A percentile compares a stretch with the other conserved stretches of the same genome.
These are phyloP conservation scores for Paulownia fortunei DNA, from an alignment of 257 asterid species.

Conservation along the genomic window DNA sequence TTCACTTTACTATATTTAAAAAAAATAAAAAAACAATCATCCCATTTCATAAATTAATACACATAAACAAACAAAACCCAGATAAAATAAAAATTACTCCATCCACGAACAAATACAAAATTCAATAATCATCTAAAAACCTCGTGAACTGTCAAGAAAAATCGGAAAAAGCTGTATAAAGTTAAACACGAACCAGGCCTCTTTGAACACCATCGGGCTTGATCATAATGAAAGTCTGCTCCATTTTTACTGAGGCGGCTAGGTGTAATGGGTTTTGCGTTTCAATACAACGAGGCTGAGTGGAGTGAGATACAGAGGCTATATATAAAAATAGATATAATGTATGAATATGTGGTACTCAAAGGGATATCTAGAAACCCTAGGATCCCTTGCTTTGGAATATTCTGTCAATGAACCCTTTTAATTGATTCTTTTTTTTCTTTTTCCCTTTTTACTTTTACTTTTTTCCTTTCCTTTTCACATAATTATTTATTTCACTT, in stretches of 20 bases:
- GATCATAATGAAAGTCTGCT: constrained; percentile 98
- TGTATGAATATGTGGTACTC: background rate
- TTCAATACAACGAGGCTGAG: background rate
- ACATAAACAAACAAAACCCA: background rate
- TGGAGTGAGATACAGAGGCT: constrained; percentile 23
- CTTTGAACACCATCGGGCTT: constrained; percentile 99
- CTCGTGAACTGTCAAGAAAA: background rate
- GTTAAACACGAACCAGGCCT: constrained; percentile 65
- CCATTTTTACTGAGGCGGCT: constrained; percentile 55
- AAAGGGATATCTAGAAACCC: constrained; percentile 38
- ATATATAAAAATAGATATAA: background rate
- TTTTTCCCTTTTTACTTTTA: background rate
- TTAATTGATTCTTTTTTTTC: background rate
- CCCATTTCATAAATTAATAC: background rate
- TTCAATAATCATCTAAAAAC: background rate
- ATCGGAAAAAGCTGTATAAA: background rate
- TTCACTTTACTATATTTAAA: background rate
- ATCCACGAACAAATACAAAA: background rate
- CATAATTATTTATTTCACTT: background rate
- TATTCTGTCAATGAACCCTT: constrained; percentile 14
- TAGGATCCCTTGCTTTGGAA: constrained; percentile 37
- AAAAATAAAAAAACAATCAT: background rate
- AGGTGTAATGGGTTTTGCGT: background rate
- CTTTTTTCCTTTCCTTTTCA: background rate
- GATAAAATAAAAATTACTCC: background rate